Evolutionary conservation across 2,329 filamentous ascomycete genomes (phyloP), one percentile per base, ranked within the genome.

Genomic region (Coniochaeta sp.): DNA sequence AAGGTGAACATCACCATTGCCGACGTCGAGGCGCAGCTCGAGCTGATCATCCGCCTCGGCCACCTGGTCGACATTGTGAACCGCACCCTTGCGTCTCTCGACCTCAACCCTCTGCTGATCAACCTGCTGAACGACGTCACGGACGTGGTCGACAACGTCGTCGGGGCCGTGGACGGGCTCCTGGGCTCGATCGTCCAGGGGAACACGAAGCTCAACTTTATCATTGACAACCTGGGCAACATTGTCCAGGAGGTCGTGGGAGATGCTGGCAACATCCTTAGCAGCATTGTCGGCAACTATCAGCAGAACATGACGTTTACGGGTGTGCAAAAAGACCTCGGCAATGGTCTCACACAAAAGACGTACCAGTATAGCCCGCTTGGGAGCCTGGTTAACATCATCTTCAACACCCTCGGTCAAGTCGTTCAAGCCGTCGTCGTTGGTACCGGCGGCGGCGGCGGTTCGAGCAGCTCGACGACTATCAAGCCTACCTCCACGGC

Each of bases 11-110:
- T 87, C 66, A 86, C 83, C 19, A 87, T 87, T 61, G 74, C 78
- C 14, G 83, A 86, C 64, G 82, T 87, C 6, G 75, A 82, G 28
- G 84, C 82, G 1, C 71, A 86, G 63, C 74, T 86, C 22, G 82
- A 87, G 62, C 75, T 87, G 7, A 77, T 85, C 59, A 81, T 86
- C 43, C 78, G 84, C 22, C 74, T 87, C 9, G 83, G 83, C 40
- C 79, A 86, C 67, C 74, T 87, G 19, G 83, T 85, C 33, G 76
- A 81, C 60, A 85, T 87, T 57, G 83, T 87, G 58, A 83, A 85
- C 69, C 78, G 83, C 28, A 84, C 84, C 1, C 81, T 87, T 59
- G 73, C 80, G 31, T 81, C 81, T 3, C 73, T 87, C 31, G 83
- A 87, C 64, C 74, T 87, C 19, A 86, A 87, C 68, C 84, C 84